These are phyloP conservation scores for Quercus aquifolioides DNA, from an alignment of 306 rosid genomes.

Conservation along the genomic window DNA sequence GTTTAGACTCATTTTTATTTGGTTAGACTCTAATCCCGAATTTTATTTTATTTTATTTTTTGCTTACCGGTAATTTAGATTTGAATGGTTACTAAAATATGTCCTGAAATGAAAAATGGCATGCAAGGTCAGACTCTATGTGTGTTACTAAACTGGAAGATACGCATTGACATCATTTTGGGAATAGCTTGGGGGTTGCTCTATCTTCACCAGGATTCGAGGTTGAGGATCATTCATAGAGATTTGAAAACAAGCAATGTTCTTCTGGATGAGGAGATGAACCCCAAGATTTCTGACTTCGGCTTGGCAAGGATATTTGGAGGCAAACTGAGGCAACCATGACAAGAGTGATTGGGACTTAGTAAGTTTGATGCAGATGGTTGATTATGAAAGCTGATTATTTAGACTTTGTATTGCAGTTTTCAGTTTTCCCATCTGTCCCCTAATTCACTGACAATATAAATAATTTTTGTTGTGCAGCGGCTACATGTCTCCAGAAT, in stretches of 20 bases:
- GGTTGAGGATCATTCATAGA: constrained; percentile 20
- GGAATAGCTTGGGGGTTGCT: constrained; percentile 12
- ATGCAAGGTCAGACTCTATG: constrained; percentile 2
- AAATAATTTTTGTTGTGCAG: constrained; percentile 5
- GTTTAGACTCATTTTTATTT: constrained; percentile 12
- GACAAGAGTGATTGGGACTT: constrained; percentile 18
- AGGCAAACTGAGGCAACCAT: constrained; percentile 8
- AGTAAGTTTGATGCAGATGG: constrained; percentile 4
- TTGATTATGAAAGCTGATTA: background rate
- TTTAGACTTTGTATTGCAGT: background rate
- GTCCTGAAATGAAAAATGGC: background rate
- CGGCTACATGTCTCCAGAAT: too few relatives aligned
- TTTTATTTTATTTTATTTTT: background rate
- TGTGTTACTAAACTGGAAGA: background rate
- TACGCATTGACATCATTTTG: constrained; percentile 8
- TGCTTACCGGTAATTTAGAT: background rate
- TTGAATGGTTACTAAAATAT: background rate
- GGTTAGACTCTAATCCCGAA: background rate
- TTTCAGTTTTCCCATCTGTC: background rate
- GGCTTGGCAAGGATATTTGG: constrained; percentile 22
- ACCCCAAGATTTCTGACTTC: constrained; percentile 19
- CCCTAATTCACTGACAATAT: background rate
- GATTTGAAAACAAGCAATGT: constrained; percentile 23
- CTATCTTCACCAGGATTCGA: constrained; percentile 30
- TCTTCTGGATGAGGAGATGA: constrained; percentile 16